A percentile compares a stretch with the other conserved stretches of the same genome.
Evolutionary conservation across 805 yeast genomes (phyloP).

Genomic region (Yarrowia sp.): DNA sequence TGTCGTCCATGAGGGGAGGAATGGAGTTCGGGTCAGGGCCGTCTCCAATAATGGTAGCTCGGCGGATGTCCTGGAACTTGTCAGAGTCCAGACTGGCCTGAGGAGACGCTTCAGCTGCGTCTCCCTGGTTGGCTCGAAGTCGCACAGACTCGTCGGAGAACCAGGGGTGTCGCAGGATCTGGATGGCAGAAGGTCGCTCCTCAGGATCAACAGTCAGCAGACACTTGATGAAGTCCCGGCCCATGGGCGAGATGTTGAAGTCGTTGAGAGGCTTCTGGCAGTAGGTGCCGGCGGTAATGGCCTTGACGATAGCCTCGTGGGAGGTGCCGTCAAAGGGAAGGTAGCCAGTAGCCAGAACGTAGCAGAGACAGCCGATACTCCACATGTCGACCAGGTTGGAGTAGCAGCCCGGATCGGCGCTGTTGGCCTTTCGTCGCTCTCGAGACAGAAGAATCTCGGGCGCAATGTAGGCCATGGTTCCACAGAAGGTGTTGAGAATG

Average conservation of each 20-base stretch:
- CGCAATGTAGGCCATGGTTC: conserved; percentile 94
- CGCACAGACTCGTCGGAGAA: not conserved
- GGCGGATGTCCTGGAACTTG: conserved; percentile 1
- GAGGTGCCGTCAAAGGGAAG: conserved; percentile 92
- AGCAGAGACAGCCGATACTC: conserved; percentile 93
- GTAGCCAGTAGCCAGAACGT: conserved; percentile 89
- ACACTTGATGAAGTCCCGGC: conserved; percentile 66
- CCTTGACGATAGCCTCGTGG: conserved; percentile 76
- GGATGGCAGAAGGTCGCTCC: conserved; percentile 66
- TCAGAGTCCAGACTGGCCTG: not conserved
- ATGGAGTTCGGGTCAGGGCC: conserved; percentile 7
- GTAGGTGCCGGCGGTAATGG: conserved; percentile 73
- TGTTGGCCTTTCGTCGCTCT: conserved; percentile 28
- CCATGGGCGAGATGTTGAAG: conserved; percentile 63
- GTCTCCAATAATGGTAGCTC: conserved; percentile 9
- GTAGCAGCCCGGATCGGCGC: conserved; percentile 46
- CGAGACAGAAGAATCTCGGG: conserved; percentile 74
- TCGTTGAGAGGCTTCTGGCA: conserved; percentile 61
- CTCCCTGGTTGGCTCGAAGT: not conserved
- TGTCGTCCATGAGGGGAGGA: conserved; percentile 11
- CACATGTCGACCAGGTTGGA: conserved; percentile 93
- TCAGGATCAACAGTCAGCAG: conserved; percentile 76
- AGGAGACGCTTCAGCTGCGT: not conserved
- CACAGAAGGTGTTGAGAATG: conserved; percentile 93
- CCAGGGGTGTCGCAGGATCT: conserved; percentile 84